phyloP scores from a whole-genome alignment of 2,329 filamentous ascomycete genomes.

The Cladosporium sp. region DNA sequence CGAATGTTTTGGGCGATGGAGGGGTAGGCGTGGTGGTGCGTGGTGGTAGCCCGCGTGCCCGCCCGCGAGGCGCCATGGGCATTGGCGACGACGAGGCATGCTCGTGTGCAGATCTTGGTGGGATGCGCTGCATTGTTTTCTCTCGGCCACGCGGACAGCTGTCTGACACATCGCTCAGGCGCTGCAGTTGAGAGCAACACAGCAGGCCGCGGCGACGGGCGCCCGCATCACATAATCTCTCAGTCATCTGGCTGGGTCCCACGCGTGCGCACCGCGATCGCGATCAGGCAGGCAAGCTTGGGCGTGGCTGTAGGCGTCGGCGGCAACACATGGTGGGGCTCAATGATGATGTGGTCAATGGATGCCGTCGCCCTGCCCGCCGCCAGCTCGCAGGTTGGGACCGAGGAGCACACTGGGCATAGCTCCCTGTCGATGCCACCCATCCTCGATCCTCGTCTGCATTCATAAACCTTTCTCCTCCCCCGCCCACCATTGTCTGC shows the following conservation, averaged over 20 bases:
- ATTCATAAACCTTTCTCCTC: slow-evolving; percentile 11
- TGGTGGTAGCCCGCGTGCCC: too few species aligned
- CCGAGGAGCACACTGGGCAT: slow-evolving; percentile 1
- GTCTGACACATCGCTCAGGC: not conserved
- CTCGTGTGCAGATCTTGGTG: slow-evolving; percentile 2
- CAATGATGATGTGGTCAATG: slow-evolving; percentile 12
- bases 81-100: not conserved
- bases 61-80: not conserved
- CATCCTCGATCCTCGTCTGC: slow-evolving; percentile 3
- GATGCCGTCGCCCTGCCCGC: slow-evolving; percentile 1
- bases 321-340: slow-evolving; percentile 7
- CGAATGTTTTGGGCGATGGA: not conserved
- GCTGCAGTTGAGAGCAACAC: not conserved
- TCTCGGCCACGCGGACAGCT: not conserved
- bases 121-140: not conserved
- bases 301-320: slow-evolving; percentile 6
- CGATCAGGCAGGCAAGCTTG: slow-evolving; percentile 11
- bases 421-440: not conserved
- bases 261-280: not conserved
- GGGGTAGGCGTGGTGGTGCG: too few species aligned
- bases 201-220: not conserved
- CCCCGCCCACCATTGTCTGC: slow-evolving; percentile 1
- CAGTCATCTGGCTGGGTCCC: slow-evolving; percentile 3
- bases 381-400: slow-evolving; percentile 3
- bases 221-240: not conserved